Evolutionary conservation across 768 basidiomycete genomes (phyloP), one percentile per base, ranked within the genome.

Genomic region (Scleroderma citrinum): DNA sequence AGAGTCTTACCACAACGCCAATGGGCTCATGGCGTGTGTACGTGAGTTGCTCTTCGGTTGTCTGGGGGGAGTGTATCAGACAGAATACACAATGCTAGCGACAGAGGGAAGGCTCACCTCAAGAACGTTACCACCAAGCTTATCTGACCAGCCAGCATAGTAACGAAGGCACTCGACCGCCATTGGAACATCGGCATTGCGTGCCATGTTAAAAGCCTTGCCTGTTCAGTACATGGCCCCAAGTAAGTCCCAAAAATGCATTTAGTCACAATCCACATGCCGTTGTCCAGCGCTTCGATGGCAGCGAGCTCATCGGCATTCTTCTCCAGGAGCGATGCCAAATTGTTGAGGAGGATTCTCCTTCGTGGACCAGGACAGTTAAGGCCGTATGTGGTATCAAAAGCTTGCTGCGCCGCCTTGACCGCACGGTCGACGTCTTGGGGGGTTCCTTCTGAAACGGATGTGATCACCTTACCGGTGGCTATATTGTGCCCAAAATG

Each of bases 131-230:
- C 87, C 89, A 5, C 76, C 71, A 46, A 86, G 68, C 70, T 94
- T 95, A 71, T 93, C 92, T 19, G 91, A 88, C 83, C 88, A 89
- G 16, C 92, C 93, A 36, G 82, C 88, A 58, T 86, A 97, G 70
- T 94, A 95, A 30, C 80, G 73, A 55, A 92, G 64, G 26, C 71
- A 71, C 19, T 64, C 69, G 49, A 83, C 72, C 0, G 76, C 65
- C 46, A 66, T 65, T 0, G 59, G 57, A 2, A 87, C 61, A 54
- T 88, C 87, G 0, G 58, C 65, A 16, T 59, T 65, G 50, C 71
- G 77, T 12, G 81, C 73, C 62, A 66, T 71, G 10, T 46, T 30
- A 59, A 72, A 83, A 2, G 77, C 74, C 67, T 85, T 84, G 38
- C 83, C 80, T 77, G 34, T 8, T 34, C 32, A 14, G 19, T 29